Evolutionary conservation across 257 asterid genomes (phyloP).

Genomic region (Nicotiana sylvestris): DNA sequence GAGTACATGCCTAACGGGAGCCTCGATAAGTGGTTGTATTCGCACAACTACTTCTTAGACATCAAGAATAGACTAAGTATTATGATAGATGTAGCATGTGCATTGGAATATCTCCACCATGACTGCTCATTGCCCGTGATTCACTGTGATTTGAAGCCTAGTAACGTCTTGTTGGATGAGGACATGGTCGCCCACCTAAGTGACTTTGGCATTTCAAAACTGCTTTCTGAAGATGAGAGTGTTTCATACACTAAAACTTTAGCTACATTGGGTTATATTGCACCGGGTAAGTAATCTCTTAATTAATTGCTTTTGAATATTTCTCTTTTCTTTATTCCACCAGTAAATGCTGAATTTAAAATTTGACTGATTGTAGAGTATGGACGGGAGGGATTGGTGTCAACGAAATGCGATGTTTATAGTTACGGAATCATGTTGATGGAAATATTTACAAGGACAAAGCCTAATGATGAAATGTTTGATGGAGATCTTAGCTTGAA

Average conservation of each 20-base stretch:
- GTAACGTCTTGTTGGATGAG: neutral
- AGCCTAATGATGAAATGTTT: conserved; percentile 34
- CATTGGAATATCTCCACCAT: conserved; percentile 6
- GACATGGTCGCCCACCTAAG: neutral
- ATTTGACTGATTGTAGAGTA: conserved; percentile 13
- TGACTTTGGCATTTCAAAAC: conserved; percentile 11
- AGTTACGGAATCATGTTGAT: conserved; percentile 32
- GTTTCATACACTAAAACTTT: neutral
- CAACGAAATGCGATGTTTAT: conserved; percentile 29
- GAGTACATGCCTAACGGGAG: neutral
- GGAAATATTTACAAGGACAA: conserved; percentile 24
- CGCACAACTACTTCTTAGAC: neutral
- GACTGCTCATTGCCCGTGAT: too few species aligned
- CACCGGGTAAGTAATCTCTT: conserved; percentile 2
- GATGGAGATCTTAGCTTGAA: conserved; percentile 23
- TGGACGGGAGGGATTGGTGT: conserved; percentile 32
- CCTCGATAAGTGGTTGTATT: conserved; percentile 14
- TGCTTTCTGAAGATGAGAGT: conserved; percentile 4
- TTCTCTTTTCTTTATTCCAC: neutral
- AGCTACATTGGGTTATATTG: conserved; percentile 11
- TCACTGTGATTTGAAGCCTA: too few species aligned
- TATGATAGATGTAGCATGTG: neutral
- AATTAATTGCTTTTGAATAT: neutral
- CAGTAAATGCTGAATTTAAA: neutral
- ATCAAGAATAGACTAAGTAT: neutral